Conservation (phyloP, 2,329 filamentous ascomycete genomes). For the Fusarium falciforme region DNA sequence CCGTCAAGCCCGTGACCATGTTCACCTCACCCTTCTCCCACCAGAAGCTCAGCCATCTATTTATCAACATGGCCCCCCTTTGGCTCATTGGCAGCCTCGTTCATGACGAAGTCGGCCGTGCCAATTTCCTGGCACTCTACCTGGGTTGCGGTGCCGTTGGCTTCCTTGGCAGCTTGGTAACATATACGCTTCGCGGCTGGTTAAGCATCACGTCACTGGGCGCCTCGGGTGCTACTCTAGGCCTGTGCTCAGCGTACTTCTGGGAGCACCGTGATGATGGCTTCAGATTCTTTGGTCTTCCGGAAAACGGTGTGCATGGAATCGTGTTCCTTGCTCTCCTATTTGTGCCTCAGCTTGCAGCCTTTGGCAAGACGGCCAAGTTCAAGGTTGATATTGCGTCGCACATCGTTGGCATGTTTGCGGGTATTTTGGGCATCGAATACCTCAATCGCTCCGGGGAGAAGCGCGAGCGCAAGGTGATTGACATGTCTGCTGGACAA, state of each 20-base stretch:
- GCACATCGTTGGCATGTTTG: slow-evolving; percentile 63
- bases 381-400: slow-evolving; percentile 63
- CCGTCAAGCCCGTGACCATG: slow-evolving; percentile 70
- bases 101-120: slow-evolving; percentile 77
- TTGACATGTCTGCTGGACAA: slow-evolving; percentile 15
- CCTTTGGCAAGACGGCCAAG: slow-evolving; percentile 55
- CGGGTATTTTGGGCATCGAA: slow-evolving; percentile 58
- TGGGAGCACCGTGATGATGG: slow-evolving; percentile 67
- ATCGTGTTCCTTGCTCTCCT: slow-evolving; percentile 65
- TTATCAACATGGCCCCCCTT: slow-evolving; percentile 73
- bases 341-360: slow-evolving; percentile 62
- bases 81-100: slow-evolving; percentile 74
- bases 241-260: slow-evolving; percentile 71
- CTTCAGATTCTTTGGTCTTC: slow-evolving; percentile 68
- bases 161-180: slow-evolving; percentile 67
- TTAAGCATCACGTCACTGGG: slow-evolving; percentile 68
- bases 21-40: slow-evolving; percentile 78
- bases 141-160: slow-evolving; percentile 68
- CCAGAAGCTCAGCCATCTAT: slow-evolving; percentile 69
- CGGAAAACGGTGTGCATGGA: slow-evolving; percentile 67
- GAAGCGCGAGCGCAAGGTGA: slow-evolving; percentile 29
- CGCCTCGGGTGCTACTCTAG: slow-evolving; percentile 74
- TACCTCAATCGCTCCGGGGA: slow-evolving; percentile 41
- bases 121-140: slow-evolving; percentile 76
- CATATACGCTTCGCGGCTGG: slow-evolving; percentile 59